Evolutionary conservation across 192 early-diverging fungal species (phyloP).

Genomic region (Mortierella claussenii): DNA sequence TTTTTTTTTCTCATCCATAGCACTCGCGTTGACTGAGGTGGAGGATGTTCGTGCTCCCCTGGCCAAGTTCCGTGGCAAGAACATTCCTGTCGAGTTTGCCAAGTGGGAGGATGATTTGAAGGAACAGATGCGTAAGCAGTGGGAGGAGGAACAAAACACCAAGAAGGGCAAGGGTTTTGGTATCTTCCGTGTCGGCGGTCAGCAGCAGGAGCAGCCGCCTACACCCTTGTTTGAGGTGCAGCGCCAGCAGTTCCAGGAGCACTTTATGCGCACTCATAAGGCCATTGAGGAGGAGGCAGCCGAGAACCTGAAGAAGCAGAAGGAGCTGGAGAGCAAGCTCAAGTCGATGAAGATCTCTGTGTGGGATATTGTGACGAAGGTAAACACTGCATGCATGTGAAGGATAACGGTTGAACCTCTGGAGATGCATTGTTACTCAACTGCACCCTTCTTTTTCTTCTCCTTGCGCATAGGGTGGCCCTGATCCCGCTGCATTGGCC

Average conservation of each 20-base stretch:
- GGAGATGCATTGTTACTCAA: no score
- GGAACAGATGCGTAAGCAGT: slow-evolving; percentile 67
- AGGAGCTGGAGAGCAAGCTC: slow-evolving; percentile 73
- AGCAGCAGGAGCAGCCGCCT: slow-evolving; percentile 71
- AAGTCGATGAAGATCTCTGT: slow-evolving; percentile 91
- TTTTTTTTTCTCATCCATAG: no score
- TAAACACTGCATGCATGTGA: no score
- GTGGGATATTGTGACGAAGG: slow-evolving; percentile 81
- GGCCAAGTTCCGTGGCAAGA: slow-evolving; percentile 71
- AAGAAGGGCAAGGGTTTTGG: slow-evolving; percentile 63
- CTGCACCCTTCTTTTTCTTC: background rate
- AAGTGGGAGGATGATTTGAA: slow-evolving; percentile 76
- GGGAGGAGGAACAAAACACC: slow-evolving; percentile 68
- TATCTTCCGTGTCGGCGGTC: slow-evolving; percentile 63
- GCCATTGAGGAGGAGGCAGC: slow-evolving; percentile 74
- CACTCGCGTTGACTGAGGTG: slow-evolving; percentile 75
- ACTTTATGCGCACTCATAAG: slow-evolving; percentile 75
- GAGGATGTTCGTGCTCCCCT: slow-evolving; percentile 81
- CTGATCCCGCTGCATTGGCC: slow-evolving; percentile 41
- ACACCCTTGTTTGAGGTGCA: slow-evolving; percentile 69
- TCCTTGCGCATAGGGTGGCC: slow-evolving; percentile 32
- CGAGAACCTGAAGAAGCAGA: slow-evolving; percentile 79
- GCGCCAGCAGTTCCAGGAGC: slow-evolving; percentile 69
- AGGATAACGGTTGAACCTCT: no score
- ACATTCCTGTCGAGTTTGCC: slow-evolving; percentile 77